Conservation (phyloP, 2,329 filamentous ascomycete species). For the Stenocarpella maydis region DNA sequence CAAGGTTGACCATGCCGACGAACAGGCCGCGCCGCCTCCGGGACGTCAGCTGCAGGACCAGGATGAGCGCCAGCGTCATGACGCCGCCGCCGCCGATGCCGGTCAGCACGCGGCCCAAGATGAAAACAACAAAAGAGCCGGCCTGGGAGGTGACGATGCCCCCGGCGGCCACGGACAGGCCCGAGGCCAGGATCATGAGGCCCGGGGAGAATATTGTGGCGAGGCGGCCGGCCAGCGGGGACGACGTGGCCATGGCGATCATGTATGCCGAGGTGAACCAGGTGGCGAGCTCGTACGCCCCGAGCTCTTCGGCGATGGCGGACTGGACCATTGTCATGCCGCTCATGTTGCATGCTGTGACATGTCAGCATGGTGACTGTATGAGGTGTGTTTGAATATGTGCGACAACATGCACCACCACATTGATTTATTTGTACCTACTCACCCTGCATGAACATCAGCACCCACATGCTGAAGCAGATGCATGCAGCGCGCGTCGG, state of each 20-base stretch:
- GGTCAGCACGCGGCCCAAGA: slow-evolving; percentile 72
- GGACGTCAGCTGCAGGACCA: slow-evolving; percentile 77
- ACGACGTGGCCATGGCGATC: slow-evolving; percentile 66
- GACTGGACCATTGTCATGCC: slow-evolving; percentile 85
- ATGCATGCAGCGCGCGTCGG: slow-evolving; percentile 53
- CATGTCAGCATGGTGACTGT: neutral
- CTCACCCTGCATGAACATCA: slow-evolving; percentile 68
- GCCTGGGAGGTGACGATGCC: slow-evolving; percentile 71
- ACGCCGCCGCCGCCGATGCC: slow-evolving; percentile 77
- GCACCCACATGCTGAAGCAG: slow-evolving; percentile 59
- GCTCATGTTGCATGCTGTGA: slow-evolving; percentile 72
- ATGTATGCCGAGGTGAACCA: slow-evolving; percentile 87
- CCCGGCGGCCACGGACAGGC: slow-evolving; percentile 66
- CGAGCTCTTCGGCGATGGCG: slow-evolving; percentile 75
- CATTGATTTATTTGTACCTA: neutral
- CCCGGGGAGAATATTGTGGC: slow-evolving; percentile 77
- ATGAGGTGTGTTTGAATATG: neutral
- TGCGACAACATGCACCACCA: neutral
- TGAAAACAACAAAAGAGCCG: slow-evolving; percentile 66
- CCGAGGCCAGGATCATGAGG: slow-evolving; percentile 68
- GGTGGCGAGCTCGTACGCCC: slow-evolving; percentile 75
- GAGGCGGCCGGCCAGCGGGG: slow-evolving; percentile 76
- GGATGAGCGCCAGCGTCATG: slow-evolving; percentile 76
- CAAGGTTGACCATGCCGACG: slow-evolving; percentile 77
- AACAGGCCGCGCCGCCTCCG: slow-evolving; percentile 74